A percentile compares a stretch with the other conserved stretches of the same genome.
These are phyloP conservation scores for Apostasia shenzhenica DNA, from an alignment of 106 monocot genomes.

Conservation along the genomic window DNA sequence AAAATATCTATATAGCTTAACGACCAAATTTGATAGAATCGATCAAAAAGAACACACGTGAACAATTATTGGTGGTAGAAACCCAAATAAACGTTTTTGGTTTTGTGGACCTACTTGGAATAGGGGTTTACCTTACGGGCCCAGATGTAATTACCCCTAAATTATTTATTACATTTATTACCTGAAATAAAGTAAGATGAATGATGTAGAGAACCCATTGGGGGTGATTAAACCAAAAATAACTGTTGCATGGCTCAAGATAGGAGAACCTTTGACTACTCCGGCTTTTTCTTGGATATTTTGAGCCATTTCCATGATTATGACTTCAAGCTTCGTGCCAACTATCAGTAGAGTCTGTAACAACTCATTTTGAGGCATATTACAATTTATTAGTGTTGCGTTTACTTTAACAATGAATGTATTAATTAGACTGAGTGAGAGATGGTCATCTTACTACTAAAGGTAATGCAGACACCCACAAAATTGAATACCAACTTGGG, in stretches of 20 bases:
- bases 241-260: conserved; percentile 43
- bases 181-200: conserved; percentile 47
- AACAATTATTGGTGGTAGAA: no score
- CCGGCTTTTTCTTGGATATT: conserved; percentile 37
- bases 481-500: conserved; percentile 27
- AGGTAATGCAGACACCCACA: conserved; percentile 40
- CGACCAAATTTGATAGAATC: no score
- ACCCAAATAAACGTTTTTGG: no score
- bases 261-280: conserved; percentile 41
- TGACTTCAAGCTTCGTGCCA: conserved; percentile 47
- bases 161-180: background rate
- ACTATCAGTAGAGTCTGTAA: conserved; percentile 35
- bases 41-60: no score
- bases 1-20: no score
- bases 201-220: conserved; percentile 41
- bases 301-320: conserved; percentile 55
- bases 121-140: no score
- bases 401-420: background rate
- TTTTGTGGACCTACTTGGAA: no score
- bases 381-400: background rate
- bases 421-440: background rate
- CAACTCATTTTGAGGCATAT: background rate
- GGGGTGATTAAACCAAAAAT: conserved; percentile 48
- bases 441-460: conserved; percentile 33
- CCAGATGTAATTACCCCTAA: no score